These are phyloP conservation scores for Rhizopogon parksii DNA, from an alignment of 1,284 basidiomycete genomes.

Conservation along the genomic window DNA sequence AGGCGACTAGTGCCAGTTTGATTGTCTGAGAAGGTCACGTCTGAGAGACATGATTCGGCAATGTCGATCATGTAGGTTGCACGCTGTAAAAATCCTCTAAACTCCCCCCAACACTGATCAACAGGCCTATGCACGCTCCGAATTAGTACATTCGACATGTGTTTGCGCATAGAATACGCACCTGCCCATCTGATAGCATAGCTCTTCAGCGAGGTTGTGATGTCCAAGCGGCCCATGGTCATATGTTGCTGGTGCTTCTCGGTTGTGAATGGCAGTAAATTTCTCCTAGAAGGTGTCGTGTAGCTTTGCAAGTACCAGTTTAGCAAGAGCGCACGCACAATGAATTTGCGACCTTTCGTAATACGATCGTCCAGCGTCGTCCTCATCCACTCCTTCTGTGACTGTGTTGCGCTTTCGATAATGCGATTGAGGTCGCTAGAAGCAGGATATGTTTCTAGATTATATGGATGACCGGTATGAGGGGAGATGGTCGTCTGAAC, in stretches of 20 bases:
- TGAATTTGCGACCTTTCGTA: constrained; percentile 68
- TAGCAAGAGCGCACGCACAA: constrained; percentile 37
- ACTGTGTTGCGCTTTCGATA: constrained; percentile 52
- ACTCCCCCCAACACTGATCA: constrained; percentile 70
- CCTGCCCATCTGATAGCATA: constrained; percentile 77
- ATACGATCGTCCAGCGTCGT: constrained; percentile 68
- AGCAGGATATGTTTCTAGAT: constrained; percentile 51
- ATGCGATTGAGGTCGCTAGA: constrained; percentile 50
- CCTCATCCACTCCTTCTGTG: constrained; percentile 70
- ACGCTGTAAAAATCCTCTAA: constrained; percentile 75
- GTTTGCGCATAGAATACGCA: constrained; percentile 25
- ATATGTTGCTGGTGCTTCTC: constrained; percentile 20
- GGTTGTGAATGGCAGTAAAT: constrained; percentile 25
- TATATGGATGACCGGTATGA: constrained; percentile 51
- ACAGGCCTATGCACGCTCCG: constrained; percentile 52
- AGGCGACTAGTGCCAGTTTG: constrained; percentile 76
- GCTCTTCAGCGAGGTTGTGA: constrained; percentile 68
- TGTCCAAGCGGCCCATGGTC: constrained; percentile 11
- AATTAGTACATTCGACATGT: neutral
- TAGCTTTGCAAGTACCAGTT: neutral
- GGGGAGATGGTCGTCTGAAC: constrained; percentile 67
- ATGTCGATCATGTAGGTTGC: constrained; percentile 83
- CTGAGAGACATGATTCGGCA: constrained; percentile 70
- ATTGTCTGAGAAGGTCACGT: constrained; percentile 69
- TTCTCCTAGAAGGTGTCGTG: constrained; percentile 69